Conservation (phyloP, 2,329 filamentous ascomycete genomes). For the Paecilomyces dactylethromorphus region DNA sequence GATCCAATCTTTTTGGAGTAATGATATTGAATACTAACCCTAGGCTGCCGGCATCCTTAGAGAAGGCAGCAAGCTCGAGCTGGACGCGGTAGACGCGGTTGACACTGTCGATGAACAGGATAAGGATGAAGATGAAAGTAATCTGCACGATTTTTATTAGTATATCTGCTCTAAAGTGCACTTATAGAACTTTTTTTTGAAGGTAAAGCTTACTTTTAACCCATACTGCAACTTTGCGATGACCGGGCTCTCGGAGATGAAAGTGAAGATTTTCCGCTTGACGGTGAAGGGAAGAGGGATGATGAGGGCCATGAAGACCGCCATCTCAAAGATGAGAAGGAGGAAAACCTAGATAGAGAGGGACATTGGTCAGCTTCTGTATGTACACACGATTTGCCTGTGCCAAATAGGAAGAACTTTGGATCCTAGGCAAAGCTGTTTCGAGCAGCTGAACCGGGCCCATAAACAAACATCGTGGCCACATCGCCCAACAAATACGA, state of each 20-base stretch:
- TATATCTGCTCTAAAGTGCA: background rate
- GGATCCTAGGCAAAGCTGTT: background rate
- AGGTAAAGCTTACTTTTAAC: conserved; percentile 59
- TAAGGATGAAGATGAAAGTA: conserved; percentile 97
- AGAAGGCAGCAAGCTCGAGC: conserved; percentile 69
- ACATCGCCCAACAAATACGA: background rate
- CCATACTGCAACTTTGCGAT: conserved; percentile 95
- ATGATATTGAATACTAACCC: conserved; percentile 39
- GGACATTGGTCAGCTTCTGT: conserved; percentile 6
- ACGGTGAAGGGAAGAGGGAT: conserved; percentile 81
- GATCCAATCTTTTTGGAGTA: conserved; percentile 4
- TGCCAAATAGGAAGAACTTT: background rate
- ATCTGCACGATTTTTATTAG: conserved; percentile 49
- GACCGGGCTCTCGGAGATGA: conserved; percentile 82
- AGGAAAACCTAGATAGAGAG: conserved; percentile 38
- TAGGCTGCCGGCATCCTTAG: conserved; percentile 51
- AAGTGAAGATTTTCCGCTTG: conserved; percentile 84
- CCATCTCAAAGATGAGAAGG: conserved; percentile 45
- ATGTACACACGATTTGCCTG: background rate
- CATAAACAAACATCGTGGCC: background rate
- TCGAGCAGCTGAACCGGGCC: background rate
- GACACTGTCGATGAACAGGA: conserved; percentile 96
- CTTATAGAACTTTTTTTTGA: background rate
- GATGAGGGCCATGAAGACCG: conserved; percentile 44
- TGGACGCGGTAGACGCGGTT: conserved; percentile 95